These are phyloP conservation scores for Hypholoma fasciculare DNA, from an alignment of 768 basidiomycete species.

Conservation along the genomic window DNA sequence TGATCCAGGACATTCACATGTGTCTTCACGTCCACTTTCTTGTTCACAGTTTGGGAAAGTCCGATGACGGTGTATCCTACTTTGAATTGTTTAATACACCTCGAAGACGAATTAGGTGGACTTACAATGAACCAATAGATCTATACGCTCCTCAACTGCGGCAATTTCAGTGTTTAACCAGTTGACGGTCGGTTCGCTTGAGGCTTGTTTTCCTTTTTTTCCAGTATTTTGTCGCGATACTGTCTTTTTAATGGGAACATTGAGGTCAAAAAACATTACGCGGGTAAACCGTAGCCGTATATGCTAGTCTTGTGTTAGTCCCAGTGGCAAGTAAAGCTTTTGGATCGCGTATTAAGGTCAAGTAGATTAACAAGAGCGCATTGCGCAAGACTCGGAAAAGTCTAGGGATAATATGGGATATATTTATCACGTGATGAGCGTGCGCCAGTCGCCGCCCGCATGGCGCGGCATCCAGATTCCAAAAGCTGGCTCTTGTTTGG, in stretches of 20 bases:
- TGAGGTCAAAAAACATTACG: conserved; percentile 68
- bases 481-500: too few relatives aligned
- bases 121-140: conserved; percentile 73
- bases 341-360: too few relatives aligned
- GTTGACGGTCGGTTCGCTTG: conserved; percentile 23
- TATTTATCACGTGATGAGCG: too few relatives aligned
- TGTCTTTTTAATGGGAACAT: conserved; percentile 50
- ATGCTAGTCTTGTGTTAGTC: too few relatives aligned
- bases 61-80: conserved; percentile 88
- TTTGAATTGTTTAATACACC: conserved; percentile 30
- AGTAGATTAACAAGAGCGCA: too few relatives aligned
- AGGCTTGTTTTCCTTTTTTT: conserved; percentile 57
- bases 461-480: too few relatives aligned
- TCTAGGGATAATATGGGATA: too few relatives aligned
- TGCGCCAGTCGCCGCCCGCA: too few relatives aligned
- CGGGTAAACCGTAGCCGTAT: too few relatives aligned
- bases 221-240: conserved; percentile 31
- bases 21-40: conserved; percentile 69
- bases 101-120: conserved; percentile 13
- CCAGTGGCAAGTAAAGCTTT: too few relatives aligned
- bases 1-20: conserved; percentile 65
- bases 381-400: too few relatives aligned
- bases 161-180: conserved; percentile 60
- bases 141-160: conserved; percentile 62
- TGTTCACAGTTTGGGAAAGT: conserved; percentile 71